Percentiles rank a stretch among this genome's conserved stretches.
phyloP scores from a whole-genome alignment of 2,329 filamentous ascomycete genomes.

The Sporothrix mexicana region DNA sequence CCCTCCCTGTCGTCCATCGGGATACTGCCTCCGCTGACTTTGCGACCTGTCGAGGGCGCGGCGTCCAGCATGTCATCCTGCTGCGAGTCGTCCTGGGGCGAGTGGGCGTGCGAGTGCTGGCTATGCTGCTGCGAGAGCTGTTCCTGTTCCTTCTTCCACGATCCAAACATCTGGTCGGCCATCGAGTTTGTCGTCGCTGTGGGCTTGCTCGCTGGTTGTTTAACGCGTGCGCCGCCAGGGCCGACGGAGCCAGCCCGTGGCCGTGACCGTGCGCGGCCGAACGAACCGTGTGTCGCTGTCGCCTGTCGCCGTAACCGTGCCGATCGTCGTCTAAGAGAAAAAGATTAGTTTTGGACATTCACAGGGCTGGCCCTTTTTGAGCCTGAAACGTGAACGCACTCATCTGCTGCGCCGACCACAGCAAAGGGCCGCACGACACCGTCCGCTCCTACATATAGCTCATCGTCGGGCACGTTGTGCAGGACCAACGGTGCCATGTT shows the following conservation, averaged over 20 bases:
- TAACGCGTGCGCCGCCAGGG: conserved; percentile 30
- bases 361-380: neutral
- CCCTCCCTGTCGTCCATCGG: conserved; percentile 35
- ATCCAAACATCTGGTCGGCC: conserved; percentile 66
- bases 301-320: conserved; percentile 54
- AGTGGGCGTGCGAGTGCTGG: neutral
- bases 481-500: conserved; percentile 68
- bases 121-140: conserved; percentile 26
- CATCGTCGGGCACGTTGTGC: conserved; percentile 72
- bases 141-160: conserved; percentile 59
- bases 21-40: conserved; percentile 36
- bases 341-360: conserved; percentile 22
- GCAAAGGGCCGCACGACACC: conserved; percentile 69
- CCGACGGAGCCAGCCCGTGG: conserved; percentile 32
- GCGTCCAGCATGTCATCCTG: conserved; percentile 35
- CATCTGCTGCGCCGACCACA: conserved; percentile 53
- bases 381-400: conserved; percentile 30
- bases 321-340: conserved; percentile 56
- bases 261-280: conserved; percentile 69
- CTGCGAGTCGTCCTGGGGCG: conserved; percentile 32
- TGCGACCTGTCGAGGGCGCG: conserved; percentile 45
- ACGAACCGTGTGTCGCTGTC: conserved; percentile 61
- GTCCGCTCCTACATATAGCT: conserved; percentile 69
- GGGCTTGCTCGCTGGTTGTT: conserved; percentile 51
- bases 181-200: conserved; percentile 62